Conservation (phyloP, 225 moss, liverwort and hornwort species). For the Bryum argenteum region DNA sequence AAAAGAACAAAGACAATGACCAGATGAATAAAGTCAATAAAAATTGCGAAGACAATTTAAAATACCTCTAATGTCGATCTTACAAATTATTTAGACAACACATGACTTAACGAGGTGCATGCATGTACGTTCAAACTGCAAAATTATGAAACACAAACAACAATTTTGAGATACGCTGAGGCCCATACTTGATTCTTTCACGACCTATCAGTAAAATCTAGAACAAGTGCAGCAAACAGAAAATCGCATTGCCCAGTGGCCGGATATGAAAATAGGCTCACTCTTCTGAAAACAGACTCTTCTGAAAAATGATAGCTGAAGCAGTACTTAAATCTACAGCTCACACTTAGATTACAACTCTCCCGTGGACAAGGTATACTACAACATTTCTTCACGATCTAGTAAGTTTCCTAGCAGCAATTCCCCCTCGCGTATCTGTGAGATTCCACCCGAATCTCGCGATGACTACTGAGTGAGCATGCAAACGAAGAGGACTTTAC, state of each 20-base stretch:
- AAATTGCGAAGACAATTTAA: conserved; percentile 9
- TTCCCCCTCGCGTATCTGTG: not conserved
- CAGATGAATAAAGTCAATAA: conserved; percentile 17
- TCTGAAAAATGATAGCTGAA: not conserved
- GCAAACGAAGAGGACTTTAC: not conserved
- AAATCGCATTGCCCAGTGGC: not conserved
- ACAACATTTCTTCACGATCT: not conserved
- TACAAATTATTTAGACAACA: not conserved
- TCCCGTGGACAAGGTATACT: not conserved
- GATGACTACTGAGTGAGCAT: not conserved
- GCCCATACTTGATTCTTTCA: not conserved
- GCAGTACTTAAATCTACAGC: not conserved
- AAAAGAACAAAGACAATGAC: conserved; percentile 21
- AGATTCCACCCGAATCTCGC: not conserved
- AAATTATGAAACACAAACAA: not conserved
- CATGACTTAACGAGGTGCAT: not conserved
- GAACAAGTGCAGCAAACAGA: not conserved
- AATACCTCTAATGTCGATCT: not conserved
- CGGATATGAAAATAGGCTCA: not conserved
- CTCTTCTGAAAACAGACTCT: not conserved
- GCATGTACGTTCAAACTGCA: conserved; percentile 6
- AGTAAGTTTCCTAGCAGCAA: not conserved
- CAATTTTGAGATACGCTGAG: not conserved
- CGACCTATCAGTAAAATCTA: not conserved
- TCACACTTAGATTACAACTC: not conserved